Percentiles rank a stretch among this genome's conserved stretches.
Conservation (phyloP, 352 stramenopile species). For the Blastocystis sp. region DNA sequence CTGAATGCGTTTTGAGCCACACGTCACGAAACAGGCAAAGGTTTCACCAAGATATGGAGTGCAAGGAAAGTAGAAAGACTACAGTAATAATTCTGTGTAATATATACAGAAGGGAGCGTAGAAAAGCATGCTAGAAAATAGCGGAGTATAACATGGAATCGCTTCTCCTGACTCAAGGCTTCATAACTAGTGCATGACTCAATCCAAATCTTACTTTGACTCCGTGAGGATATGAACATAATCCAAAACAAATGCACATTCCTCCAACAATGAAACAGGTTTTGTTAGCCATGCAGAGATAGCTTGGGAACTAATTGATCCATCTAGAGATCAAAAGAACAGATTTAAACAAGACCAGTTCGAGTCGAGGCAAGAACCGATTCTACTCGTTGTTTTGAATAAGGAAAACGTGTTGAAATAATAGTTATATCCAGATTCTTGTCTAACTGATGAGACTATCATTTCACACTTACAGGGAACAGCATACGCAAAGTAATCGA, state of each 20-base stretch:
- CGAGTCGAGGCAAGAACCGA: not conserved
- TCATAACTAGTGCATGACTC: not conserved
- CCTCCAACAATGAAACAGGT: conserved; percentile 46
- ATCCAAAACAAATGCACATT: not conserved
- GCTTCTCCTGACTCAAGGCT: not conserved
- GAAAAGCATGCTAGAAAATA: not conserved
- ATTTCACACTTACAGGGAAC: not conserved
- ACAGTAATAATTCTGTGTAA: not conserved
- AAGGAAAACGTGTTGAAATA: conserved; percentile 3
- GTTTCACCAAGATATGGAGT: conserved; percentile 37
- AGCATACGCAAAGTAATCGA: not conserved
- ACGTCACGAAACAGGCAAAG: conserved; percentile 42
- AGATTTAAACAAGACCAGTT: not conserved
- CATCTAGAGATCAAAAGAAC: not conserved
- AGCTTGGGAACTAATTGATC: not conserved
- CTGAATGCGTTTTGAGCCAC: not conserved
- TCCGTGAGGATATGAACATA: not conserved
- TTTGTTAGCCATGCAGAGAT: not conserved
- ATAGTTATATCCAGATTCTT: conserved; percentile 32
- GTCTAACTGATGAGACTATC: not conserved
- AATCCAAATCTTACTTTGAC: not conserved
- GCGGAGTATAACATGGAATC: not conserved
- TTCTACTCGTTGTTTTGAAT: not conserved
- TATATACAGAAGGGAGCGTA: not conserved
- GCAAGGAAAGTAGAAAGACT: conserved; percentile 30